phyloP scores from a whole-genome alignment of 2,329 filamentous ascomycete genomes.

The Colletotrichum ledebouriae region DNA sequence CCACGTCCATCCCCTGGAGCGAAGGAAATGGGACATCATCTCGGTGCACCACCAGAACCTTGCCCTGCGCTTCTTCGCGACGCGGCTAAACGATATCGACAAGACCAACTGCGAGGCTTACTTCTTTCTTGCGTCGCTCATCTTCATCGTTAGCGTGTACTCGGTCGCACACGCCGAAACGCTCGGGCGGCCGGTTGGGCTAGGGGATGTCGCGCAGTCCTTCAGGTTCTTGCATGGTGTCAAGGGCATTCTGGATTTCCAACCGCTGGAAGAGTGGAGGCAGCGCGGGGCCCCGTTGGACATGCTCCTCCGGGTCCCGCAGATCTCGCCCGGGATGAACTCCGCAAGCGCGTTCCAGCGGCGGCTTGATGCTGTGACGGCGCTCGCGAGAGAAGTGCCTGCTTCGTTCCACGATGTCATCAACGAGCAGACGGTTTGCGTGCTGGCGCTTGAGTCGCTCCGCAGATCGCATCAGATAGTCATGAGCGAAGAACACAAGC shows the following conservation, averaged over 20 bases:
- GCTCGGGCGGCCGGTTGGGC: constrained; percentile 38
- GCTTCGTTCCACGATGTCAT: constrained; percentile 27
- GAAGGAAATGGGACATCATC: constrained; percentile 45
- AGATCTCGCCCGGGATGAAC: not conserved
- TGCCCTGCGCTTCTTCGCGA: constrained; percentile 49
- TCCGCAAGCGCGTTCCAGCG: constrained; percentile 19
- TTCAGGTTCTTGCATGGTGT: constrained; percentile 51
- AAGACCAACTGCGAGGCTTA: constrained; percentile 50
- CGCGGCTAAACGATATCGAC: constrained; percentile 46
- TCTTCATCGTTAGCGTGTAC: constrained; percentile 51
- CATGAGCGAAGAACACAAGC: constrained; percentile 6
- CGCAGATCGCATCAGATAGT: constrained; percentile 28
- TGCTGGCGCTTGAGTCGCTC: constrained; percentile 42
- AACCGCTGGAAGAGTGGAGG: constrained; percentile 45
- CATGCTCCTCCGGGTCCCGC: constrained; percentile 12
- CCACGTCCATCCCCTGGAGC: constrained; percentile 45
- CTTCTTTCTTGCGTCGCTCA: constrained; percentile 50
- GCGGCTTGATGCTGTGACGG: constrained; percentile 38
- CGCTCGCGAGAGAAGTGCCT: constrained; percentile 36
- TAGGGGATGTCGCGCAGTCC: constrained; percentile 51
- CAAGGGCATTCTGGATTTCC: constrained; percentile 47
- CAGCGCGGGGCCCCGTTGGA: constrained; percentile 44
- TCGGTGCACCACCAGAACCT: constrained; percentile 52
- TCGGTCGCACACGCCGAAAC: constrained; percentile 44
- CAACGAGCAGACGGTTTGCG: constrained; percentile 34